These are phyloP conservation scores for Alternaria rosae DNA, from an alignment of 2,329 filamentous ascomycete species.

Conservation along the genomic window DNA sequence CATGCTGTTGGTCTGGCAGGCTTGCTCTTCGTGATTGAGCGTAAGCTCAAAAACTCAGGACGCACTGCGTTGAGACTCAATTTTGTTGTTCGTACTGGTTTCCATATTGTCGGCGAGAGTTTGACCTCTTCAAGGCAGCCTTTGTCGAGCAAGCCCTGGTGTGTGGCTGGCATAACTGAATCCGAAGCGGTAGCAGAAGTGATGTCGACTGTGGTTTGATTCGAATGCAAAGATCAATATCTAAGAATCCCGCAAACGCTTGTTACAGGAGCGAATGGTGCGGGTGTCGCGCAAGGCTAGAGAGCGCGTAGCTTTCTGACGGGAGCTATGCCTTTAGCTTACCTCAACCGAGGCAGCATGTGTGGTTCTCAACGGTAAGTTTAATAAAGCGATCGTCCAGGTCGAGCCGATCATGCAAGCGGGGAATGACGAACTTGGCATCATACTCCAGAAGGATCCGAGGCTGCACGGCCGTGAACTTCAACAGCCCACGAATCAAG, in stretches of 20 bases:
- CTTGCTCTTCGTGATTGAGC: conserved; percentile 29
- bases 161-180: conserved; percentile 36
- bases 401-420: neutral
- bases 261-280: neutral
- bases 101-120: conserved; percentile 36
- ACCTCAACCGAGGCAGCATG: neutral
- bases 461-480: neutral
- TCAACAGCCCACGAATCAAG: neutral
- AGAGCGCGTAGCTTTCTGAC: neutral
- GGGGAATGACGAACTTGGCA: neutral
- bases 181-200: neutral
- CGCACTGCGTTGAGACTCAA: conserved; percentile 43
- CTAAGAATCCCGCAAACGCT: neutral
- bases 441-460: neutral
- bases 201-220: neutral
- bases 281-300: neutral
- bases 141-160: conserved; percentile 39
- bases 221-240: neutral
- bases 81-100: conserved; percentile 32
- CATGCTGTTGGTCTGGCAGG: conserved; percentile 40
- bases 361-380: neutral
- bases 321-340: neutral
- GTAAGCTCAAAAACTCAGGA: conserved; percentile 38
- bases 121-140: conserved; percentile 34
- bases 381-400: neutral